Evolutionary conservation across 352 stramenopile species (phyloP).

Genomic region (Pseudoperonospora humuli): DNA sequence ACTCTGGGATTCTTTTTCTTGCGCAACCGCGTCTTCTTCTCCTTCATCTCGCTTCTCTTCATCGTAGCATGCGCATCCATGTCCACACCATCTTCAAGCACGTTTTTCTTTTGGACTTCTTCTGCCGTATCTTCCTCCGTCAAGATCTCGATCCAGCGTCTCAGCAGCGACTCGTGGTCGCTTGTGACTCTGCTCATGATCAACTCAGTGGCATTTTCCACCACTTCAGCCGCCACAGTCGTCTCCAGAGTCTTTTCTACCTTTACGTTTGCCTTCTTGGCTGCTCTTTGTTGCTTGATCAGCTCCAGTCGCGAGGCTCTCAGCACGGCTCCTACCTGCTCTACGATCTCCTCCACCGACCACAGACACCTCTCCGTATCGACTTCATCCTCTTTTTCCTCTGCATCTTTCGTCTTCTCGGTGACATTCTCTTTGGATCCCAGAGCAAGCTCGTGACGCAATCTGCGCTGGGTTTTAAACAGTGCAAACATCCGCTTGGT

Average conservation of each 20-base stretch:
- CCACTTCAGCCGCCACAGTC: conserved; percentile 42
- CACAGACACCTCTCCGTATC: conserved; percentile 13
- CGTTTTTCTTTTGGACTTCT: conserved; percentile 12
- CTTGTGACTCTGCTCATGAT: conserved; percentile 38
- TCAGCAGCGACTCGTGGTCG: conserved; percentile 28
- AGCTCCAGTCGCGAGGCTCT: conserved; percentile 22
- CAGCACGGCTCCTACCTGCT: conserved; percentile 31
- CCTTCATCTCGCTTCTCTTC: conserved; percentile 25
- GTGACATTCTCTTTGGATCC: conserved; percentile 9
- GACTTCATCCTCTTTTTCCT: conserved; percentile 4
- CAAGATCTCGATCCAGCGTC: conserved; percentile 39
- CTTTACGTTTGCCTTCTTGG: conserved; percentile 16
- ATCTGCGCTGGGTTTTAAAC: conserved; percentile 37
- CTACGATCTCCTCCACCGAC: conserved; percentile 24
- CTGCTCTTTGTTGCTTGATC: conserved; percentile 11
- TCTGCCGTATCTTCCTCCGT: conserved; percentile 17
- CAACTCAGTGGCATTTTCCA: conserved; percentile 62
- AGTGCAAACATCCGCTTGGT: conserved; percentile 32
- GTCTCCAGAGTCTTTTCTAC: conserved; percentile 26
- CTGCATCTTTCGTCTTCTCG: conserved; percentile 8
- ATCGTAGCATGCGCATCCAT: conserved; percentile 3
- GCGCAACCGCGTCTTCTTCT: conserved; percentile 23
- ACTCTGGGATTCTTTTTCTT: conserved; percentile 23
- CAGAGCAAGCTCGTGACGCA: conserved; percentile 35
- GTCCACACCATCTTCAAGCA: conserved; percentile 1